phyloP scores from a whole-genome alignment of 2,329 filamentous ascomycete species.

The Colletotrichum viniferum region DNA sequence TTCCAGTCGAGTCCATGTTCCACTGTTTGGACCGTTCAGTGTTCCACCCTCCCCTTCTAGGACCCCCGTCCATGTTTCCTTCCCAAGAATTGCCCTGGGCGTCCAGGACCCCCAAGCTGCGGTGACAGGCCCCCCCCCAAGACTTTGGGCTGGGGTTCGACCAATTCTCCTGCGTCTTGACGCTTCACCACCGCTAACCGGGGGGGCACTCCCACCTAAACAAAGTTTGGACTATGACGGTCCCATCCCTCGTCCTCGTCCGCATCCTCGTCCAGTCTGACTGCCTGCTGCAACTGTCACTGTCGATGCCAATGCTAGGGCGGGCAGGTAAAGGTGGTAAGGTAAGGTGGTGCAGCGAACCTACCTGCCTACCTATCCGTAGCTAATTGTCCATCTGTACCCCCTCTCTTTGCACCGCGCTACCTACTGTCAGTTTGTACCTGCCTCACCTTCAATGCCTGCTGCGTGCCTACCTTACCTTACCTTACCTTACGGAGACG shows the following conservation, averaged over 20 bases:
- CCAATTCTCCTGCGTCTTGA: slow-evolving; percentile 6
- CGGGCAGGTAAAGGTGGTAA: neutral
- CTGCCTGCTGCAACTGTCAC: neutral
- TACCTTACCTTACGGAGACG: neutral
- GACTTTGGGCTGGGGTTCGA: slow-evolving; percentile 9
- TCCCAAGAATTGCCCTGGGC: neutral
- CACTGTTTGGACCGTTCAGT: neutral
- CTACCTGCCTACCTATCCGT: neutral
- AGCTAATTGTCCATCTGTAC: neutral
- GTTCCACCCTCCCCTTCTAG: neutral
- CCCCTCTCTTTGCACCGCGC: neutral
- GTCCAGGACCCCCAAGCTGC: neutral
- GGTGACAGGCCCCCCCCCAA: neutral
- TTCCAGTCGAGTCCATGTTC: neutral
- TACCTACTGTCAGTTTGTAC: neutral
- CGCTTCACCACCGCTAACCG: neutral
- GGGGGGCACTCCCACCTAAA: slow-evolving; percentile 1
- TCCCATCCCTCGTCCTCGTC: neutral
- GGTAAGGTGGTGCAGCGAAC: neutral
- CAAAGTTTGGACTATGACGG: slow-evolving; percentile 25
- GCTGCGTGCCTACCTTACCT: neutral
- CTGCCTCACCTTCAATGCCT: neutral
- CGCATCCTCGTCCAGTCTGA: neutral
- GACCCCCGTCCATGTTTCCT: neutral
- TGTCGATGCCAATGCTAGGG: neutral